Percentiles rank a stretch among this genome's conserved stretches.
Evolutionary conservation across 2,329 filamentous ascomycete species (phyloP).

Genomic region (Penicillium sclerotigenum): DNA sequence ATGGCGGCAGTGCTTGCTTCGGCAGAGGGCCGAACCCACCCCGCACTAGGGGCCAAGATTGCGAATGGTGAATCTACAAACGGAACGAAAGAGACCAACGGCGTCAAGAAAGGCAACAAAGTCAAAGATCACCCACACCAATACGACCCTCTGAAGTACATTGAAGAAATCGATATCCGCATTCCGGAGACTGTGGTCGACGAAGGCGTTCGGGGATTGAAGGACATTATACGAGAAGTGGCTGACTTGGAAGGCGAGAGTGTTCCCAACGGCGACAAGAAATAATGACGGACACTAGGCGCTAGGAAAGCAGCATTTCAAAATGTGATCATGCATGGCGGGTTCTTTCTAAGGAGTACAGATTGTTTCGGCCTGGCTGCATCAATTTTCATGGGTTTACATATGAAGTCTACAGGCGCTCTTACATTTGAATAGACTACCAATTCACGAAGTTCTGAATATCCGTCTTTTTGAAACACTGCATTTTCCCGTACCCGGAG

Average conservation of each 20-base stretch:
- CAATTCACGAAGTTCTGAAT: conserved; percentile 12
- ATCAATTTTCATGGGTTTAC: conserved; percentile 14
- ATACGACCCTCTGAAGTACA: conserved; percentile 27
- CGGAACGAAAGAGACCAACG: conserved; percentile 16
- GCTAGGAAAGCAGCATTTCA: not conserved
- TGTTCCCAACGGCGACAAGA: conserved; percentile 22
- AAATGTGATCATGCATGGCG: conserved; percentile 20
- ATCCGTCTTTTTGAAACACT: not conserved
- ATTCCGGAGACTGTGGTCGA: conserved; percentile 51
- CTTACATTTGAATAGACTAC: conserved; percentile 22
- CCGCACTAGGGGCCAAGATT: conserved; percentile 27
- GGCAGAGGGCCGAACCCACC: conserved; percentile 35
- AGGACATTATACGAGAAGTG: conserved; percentile 51
- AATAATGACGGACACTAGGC: conserved; percentile 9
- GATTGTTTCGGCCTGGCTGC: conserved; percentile 15
- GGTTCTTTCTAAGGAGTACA: conserved; percentile 17
- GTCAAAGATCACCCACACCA: conserved; percentile 16
- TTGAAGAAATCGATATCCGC: conserved; percentile 45
- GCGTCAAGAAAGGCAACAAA: conserved; percentile 30
- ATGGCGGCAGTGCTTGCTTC: conserved; percentile 52
- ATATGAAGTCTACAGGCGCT: conserved; percentile 14
- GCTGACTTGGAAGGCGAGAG: conserved; percentile 46
- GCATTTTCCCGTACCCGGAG: not conserved
- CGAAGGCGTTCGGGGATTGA: conserved; percentile 51
- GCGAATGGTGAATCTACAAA: conserved; percentile 19